Evolutionary conservation across 805 yeast species (phyloP), one percentile per base, ranked within the genome.

Genomic region (Jamesozyma jinghongensis): DNA sequence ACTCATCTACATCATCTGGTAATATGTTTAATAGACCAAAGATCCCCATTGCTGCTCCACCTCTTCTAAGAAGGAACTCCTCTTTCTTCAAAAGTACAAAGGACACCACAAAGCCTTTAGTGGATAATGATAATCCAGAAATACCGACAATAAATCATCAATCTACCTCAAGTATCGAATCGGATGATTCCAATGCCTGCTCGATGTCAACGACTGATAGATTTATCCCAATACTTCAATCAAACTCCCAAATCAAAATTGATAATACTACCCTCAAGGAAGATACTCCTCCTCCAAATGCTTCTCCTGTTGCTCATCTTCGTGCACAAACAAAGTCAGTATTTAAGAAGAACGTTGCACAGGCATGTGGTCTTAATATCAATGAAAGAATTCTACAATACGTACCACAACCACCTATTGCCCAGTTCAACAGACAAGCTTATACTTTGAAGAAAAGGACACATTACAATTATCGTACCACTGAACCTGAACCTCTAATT

Each of bases 311-410:
- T 2, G 62, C 67, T 29, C 74, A 64, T 51, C 55, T 65, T 19
- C 63, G 61, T 43, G 72, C 69, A 1, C 73, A 63, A 45, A 66
- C 70, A 5, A 65, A 64, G 40, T 51, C 59, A 33, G 67, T 67
- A 5, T 85, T 85, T 54, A 81, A 82, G 58, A 76, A 77, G 52
- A 80, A 85, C 20, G 95, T 90, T 2, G 97, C 97, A 0, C 83
- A 83, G 56, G 97, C 97, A 0, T 90, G 97, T 60, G 97, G 98
- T 0, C 68, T 87, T 37, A 81, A 83, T 43, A 74, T 84, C 53
- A 81, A 85, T 46, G 81, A 85, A 46, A 70, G 95, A 47, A 85
- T 92, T 30, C 66, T 90, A 43, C 87, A 85, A 52, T 90, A 83
- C 62, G 81, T 85, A 59, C 94, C 92, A n/a, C 64, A 72, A 17